Percentiles rank a stretch among this genome's conserved stretches.
phyloP scores from a whole-genome alignment of 2,329 filamentous ascomycete genomes.

The Aspergillus viridinutans region DNA sequence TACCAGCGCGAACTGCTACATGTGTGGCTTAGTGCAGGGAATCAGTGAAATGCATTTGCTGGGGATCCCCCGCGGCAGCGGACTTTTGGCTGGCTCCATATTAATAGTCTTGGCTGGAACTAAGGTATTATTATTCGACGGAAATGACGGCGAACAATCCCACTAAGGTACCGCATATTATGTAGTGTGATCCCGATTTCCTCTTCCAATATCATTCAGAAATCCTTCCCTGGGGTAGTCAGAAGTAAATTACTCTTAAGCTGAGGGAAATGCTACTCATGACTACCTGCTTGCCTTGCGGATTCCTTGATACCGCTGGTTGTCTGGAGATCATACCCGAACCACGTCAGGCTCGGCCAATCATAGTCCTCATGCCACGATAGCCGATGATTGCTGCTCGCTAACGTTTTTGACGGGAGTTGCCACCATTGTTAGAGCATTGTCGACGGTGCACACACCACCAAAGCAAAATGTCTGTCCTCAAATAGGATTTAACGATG shows the following conservation, averaged over 20 bases:
- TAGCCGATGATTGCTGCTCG: slow-evolving; percentile 10
- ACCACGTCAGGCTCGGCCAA: slow-evolving; percentile 8
- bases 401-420: background rate
- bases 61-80: background rate
- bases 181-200: background rate
- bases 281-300: background rate
- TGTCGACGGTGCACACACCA: slow-evolving; percentile 10
- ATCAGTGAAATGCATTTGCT: background rate
- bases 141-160: background rate
- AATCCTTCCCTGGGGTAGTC: background rate
- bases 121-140: background rate
- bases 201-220: background rate
- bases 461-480: slow-evolving; percentile 7
- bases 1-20: background rate
- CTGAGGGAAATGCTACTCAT: background rate
- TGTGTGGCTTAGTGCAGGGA: background rate
- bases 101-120: background rate
- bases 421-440: background rate
- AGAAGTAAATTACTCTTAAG: background rate
- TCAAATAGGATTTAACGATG: background rate
- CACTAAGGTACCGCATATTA: background rate
- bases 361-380: slow-evolving; percentile 6
- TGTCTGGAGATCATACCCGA: slow-evolving; percentile 6
- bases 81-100: background rate
- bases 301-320: slow-evolving; percentile 11